Base-by-base conservation (phyloP, 1,284 basidiomycete species). In the Tremellales sp. region DNA sequence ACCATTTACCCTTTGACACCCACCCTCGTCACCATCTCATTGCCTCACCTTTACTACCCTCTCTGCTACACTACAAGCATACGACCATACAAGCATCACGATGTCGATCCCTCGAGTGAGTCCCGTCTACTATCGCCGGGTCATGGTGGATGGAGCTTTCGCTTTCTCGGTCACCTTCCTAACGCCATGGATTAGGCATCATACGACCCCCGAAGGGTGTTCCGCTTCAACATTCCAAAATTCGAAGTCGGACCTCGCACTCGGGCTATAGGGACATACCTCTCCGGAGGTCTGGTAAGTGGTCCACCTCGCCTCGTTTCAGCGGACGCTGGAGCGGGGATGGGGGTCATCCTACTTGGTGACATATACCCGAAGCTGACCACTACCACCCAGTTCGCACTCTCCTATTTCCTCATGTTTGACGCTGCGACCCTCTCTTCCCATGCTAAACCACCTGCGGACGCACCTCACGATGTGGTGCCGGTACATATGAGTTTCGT, bases 391-490 rank as follows among this genome's bases (percentile, higher is more conserved):
- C 62, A 90, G 90, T 97, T 97, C 72, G 87, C 91, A 2, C 76
- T 94, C 26, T 90, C 89, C 22, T 91, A 87, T 76, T 97, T 92
- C 89, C 82, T 88, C n/a, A 91, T 97, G 74, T 79, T 97, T 53
- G 94, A 97, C 64, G 94, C 94, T 17, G 84, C 86, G 36, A 85
- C 96, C 52, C 80, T 93, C 47, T 96, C 91, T 23, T 82, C 85
- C 24, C 87, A 89, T 62, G 84, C 86, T 1, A 83, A 84, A 54
- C 75, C 86, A 2, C 84, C 86, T 6, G 80, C 82, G 57, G 82
- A 82, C 45, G 81, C 83, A 29, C 83, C 84, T 3, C 80, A 85
- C 51, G 77, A 84, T 57, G 80, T 84, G 0, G 84, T 84, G 4
- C 84, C 89, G 3, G 87, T 96, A 4, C 88, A 90, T 68, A 87